Percentiles rank a stretch among this genome's conserved stretches.
phyloP scores from a whole-genome alignment of 768 basidiomycete genomes.

The Boletus tomentosulus region DNA sequence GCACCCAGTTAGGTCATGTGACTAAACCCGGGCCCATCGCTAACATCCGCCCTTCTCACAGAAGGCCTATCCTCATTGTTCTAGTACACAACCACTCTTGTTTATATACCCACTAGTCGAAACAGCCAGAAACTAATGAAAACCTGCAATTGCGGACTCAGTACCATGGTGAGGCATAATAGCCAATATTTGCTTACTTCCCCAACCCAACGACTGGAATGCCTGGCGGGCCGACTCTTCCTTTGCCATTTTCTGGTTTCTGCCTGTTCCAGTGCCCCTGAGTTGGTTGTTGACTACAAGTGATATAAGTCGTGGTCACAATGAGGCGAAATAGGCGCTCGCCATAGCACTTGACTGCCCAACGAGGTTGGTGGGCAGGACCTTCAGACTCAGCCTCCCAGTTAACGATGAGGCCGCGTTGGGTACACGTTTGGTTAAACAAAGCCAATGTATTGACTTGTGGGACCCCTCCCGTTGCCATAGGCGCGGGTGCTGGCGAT shows the following conservation, averaged over 20 bases:
- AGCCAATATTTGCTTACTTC: constrained; percentile 21
- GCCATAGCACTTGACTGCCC: constrained; percentile 55
- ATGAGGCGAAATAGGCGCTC: constrained; percentile 19
- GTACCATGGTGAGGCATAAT: background rate
- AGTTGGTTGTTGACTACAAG: constrained; percentile 48
- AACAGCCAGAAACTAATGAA: constrained; percentile 3
- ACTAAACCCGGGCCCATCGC: no score
- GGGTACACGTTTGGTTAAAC: constrained; percentile 51
- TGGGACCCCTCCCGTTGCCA: constrained; percentile 15
- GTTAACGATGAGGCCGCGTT: constrained; percentile 40
- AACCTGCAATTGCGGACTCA: constrained; percentile 9
- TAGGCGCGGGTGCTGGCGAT: constrained; percentile 16
- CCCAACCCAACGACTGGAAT: constrained; percentile 52
- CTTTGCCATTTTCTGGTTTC: constrained; percentile 63
- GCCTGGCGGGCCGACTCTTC: constrained; percentile 64
- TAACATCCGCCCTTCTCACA: no score
- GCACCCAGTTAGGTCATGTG: no score
- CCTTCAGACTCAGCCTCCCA: constrained; percentile 48
- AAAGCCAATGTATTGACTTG: constrained; percentile 41
- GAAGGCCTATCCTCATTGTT: no score
- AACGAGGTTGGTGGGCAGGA: constrained; percentile 51
- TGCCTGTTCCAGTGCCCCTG: constrained; percentile 48
- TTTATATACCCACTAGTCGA: no score
- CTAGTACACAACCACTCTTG: background rate
- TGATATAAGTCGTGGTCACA: constrained; percentile 1